A percentile compares a stretch with the other conserved stretches of the same genome.
These are phyloP conservation scores for Fusarium humuli DNA, from an alignment of 2,329 filamentous ascomycete genomes.

Conservation along the genomic window DNA sequence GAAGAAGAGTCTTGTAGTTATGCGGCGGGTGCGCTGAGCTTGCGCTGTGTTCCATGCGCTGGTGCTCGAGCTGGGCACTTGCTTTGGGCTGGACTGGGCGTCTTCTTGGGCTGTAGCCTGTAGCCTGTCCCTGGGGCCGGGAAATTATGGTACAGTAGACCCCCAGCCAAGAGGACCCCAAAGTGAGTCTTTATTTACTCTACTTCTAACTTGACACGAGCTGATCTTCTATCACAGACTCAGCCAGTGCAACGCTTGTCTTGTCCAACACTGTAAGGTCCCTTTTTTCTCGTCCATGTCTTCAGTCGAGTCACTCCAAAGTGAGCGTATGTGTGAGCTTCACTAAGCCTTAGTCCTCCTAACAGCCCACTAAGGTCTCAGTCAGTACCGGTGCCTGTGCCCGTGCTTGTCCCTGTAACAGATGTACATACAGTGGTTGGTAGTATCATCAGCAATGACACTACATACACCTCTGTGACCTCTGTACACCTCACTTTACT, in stretches of 20 bases:
- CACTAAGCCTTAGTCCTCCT: slow-evolving; percentile 24
- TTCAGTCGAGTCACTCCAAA: slow-evolving; percentile 13
- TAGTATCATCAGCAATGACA: not conserved
- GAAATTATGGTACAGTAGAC: slow-evolving; percentile 46
- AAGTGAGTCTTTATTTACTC: slow-evolving; percentile 37
- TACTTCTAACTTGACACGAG: slow-evolving; percentile 34
- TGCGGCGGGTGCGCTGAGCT: slow-evolving; percentile 28
- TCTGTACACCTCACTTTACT: slow-evolving; percentile 16
- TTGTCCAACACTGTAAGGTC: slow-evolving; percentile 7
- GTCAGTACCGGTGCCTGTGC: slow-evolving; percentile 25
- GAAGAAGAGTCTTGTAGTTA: slow-evolving; percentile 37
- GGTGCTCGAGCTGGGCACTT: slow-evolving; percentile 1
- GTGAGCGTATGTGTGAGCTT: slow-evolving; percentile 33
- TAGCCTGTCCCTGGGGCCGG: slow-evolving; percentile 29
- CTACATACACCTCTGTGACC: slow-evolving; percentile 12
- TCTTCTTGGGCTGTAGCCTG: slow-evolving; percentile 34
- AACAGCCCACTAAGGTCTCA: slow-evolving; percentile 29
- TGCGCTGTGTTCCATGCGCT: slow-evolving; percentile 24
- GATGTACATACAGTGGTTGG: slow-evolving; percentile 8
- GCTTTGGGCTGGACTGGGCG: slow-evolving; percentile 16
- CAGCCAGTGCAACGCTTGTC: slow-evolving; percentile 4
- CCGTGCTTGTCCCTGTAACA: slow-evolving; percentile 33
- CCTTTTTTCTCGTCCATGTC: not conserved
- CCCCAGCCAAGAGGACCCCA: slow-evolving; percentile 38
- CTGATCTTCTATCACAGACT: slow-evolving; percentile 23